These are phyloP conservation scores for Candida lessepsii DNA, from an alignment of 805 yeast genomes.

Conservation along the genomic window DNA sequence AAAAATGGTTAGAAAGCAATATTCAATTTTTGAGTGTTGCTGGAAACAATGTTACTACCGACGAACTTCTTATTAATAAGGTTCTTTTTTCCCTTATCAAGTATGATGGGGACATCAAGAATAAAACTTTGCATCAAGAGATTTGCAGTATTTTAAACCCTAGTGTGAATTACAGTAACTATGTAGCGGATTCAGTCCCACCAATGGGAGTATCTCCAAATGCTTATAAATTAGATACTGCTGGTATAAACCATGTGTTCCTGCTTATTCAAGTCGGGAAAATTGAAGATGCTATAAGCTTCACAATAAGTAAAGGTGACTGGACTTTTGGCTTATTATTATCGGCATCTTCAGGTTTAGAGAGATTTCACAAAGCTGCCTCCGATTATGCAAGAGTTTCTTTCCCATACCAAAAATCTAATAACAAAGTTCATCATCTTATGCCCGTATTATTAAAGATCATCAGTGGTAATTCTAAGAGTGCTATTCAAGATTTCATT, in stretches of 20 bases:
- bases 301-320: slow-evolving; percentile 61
- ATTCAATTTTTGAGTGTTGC: slow-evolving; percentile 15
- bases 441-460: slow-evolving; percentile 62
- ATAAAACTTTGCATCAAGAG: slow-evolving; percentile 27
- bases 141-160: slow-evolving; percentile 45
- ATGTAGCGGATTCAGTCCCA: slow-evolving; percentile 16
- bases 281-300: slow-evolving; percentile 60
- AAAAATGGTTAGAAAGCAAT: slow-evolving; percentile 51
- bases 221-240: slow-evolving; percentile 41
- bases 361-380: slow-evolving; percentile 56
- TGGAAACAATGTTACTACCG: slow-evolving; percentile 12
- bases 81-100: slow-evolving; percentile 27
- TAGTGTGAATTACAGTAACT: slow-evolving; percentile 27
- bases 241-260: slow-evolving; percentile 34
- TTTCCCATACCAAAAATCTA: slow-evolving; percentile 40
- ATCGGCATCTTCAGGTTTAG: slow-evolving; percentile 63
- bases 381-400: slow-evolving; percentile 54
- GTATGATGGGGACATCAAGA: slow-evolving; percentile 30
- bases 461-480: slow-evolving; percentile 58
- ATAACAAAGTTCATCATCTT: slow-evolving; percentile 39
- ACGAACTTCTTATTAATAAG: slow-evolving; percentile 32
- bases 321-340: slow-evolving; percentile 78
- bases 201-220: slow-evolving; percentile 29
- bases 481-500: slow-evolving; percentile 50
- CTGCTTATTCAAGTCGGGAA: slow-evolving; percentile 57